Base-by-base conservation (phyloP, 1,284 basidiomycete species). In the Mycena sp. region DNA sequence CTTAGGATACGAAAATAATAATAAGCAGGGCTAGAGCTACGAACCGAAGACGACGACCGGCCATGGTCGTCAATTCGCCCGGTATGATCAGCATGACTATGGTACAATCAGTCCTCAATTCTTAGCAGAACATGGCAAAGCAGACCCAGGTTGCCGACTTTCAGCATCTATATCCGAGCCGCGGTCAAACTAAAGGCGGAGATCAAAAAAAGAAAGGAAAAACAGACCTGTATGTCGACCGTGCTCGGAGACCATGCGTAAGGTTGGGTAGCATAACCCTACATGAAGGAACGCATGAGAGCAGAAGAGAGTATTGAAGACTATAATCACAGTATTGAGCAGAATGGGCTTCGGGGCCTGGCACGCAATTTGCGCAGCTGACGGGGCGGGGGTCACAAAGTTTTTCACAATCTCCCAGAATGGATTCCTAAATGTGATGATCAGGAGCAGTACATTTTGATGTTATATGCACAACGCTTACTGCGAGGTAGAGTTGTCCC, bases 331-430 rank as follows among this genome's bases (percentile, higher is more conserved):
- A 32, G 87, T 88, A 72, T 93, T 89, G 25, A 93, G 79, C 32
- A 95, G 76, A 69, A 94, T 90, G 7, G 92, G 90, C 93, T 94
- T 25, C 92, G 92, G 69, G 77, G 76, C 57, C n/a, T 94, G 93
- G 74, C 93, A 94, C 16, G 84, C 85, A 57, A 83, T 79, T 72
- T 95, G 91, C 54, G 85, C 83, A 54, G 80, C 76, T 28, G 80
- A 80, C 0, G 91, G 89, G 2, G 75, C 50, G 29, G 90, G 88
- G 6, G 91, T 93, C 55, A 94, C 44, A 37, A 63, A 50, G 17
- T 56, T 59, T 78, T 92, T 92, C 43, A 93, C 90, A 35, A 93
- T 71, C 69, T 93, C 84, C 92, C 93, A 94, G n/a, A 94, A 90
- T 0, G 91, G 89, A 72, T 94, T 93, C 75, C 89, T 90, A 59